Base-by-base conservation (phyloP, 2,329 filamentous ascomycete genomes). In the Colletotrichum sp. region DNA sequence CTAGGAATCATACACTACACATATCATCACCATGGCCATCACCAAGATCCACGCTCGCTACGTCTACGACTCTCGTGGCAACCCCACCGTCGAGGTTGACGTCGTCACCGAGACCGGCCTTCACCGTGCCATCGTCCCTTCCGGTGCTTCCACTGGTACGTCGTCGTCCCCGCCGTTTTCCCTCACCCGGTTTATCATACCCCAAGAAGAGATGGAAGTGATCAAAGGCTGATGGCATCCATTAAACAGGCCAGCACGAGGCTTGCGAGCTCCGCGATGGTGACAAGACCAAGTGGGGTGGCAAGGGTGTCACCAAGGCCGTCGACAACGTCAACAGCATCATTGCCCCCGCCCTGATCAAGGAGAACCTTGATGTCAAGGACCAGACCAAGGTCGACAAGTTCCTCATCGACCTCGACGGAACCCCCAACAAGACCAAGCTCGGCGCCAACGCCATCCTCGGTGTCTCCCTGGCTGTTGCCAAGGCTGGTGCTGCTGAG, bases 21-120 rank as follows among this genome's bases (percentile, higher is more conserved):
- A 63, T 36, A 57, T 39, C 24, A 63, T 66, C 88, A 96, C 85
- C 81, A 99, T 99, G 97, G 90, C 95, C 84, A 95, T 97, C 88
- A 93, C 93, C 87, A 96, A 96, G 91, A 92, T 97, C 85, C 94
- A 96, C 92, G 95, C 95, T 85, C 95, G 97, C 86, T 96, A 94
- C 84, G 96, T 99, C 90, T 99, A 96, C 93, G 97, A 99, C 92
- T 99, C 97, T 87, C 96, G 97, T 86, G 92, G 92, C 86, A 99
- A 99, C 93, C 97, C 97, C 84, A 99, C 97, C 85, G 95, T 98
- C 84, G 96, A 98, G 91, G 96, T 98, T 82, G 96, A 98, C 86
- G 92, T 98, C 82, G 93, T 97, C 89, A 98, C 95, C 82, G 95
- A 97, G 90, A 96, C 94, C 81, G 96, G 96, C 84, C 93, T 98